Base-by-base conservation (phyloP, 2,329 filamentous ascomycete species). In the Hypoxylon sp. region DNA sequence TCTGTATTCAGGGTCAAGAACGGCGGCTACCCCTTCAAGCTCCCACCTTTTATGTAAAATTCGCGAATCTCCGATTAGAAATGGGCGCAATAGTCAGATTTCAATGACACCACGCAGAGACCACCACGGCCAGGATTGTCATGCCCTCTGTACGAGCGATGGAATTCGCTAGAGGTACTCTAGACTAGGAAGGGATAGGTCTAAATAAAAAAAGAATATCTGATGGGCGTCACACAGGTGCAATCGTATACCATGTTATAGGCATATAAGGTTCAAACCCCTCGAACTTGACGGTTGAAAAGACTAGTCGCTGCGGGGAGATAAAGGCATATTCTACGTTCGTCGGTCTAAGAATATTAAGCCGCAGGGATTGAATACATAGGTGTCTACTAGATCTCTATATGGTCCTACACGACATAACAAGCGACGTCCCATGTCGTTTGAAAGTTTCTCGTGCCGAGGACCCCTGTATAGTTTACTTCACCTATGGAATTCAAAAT, bases 1-100 rank as follows among this genome's bases (percentile, higher is more conserved):
- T 97, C 92, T 80, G 84, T 97, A 68, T 99, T 99, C 86, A 89
- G 94, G 73, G 84, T 91, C 73, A 99, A 99, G 89, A 99, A 98
- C 77, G 89, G 89, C 32, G 93, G 93, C 22, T 99, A 99, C 80
- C 94, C 94, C 14, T 97, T 98, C 81, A 93, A 89, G 75, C 85
- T 99, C 66, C 96, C 96, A 58, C 96, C 96, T 9, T 98, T 99
- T 79, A 84, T 89, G 80, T 89, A 79, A 78, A 51, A 5, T 45
- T 16, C 6, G 26, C 28, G 32, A 20, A 22, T 42, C 11, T 9
- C 5, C 3, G 2, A 38, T 2, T n/a, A 26, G 42, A 32, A 32
- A 26, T 33, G 44, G 36, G 24, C 24, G 24, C 3, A 6, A 18
- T 48, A 24, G 9, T 16, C n/a, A 22, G n/a, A 30, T 32, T 46